Percentiles rank a stretch among this genome's conserved stretches.
Conservation (phyloP, 1,139 yeast genomes). For the Geotrichum klebahnii region DNA sequence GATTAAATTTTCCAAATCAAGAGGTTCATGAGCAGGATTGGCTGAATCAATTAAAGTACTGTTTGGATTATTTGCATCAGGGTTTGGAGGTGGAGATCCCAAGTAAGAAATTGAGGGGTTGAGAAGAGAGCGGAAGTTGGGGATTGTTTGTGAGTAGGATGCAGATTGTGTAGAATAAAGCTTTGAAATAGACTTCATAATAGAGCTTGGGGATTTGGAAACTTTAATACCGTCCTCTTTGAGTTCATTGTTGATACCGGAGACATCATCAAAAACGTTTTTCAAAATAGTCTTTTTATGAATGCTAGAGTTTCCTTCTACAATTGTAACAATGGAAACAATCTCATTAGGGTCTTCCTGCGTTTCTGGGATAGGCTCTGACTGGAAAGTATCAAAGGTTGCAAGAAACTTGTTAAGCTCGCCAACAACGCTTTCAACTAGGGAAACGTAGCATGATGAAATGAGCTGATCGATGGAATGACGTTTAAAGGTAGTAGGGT, state of each 20-base stretch:
- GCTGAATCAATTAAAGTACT: background rate
- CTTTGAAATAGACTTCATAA: conserved; percentile 29
- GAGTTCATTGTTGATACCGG: conserved; percentile 41
- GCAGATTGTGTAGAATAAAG: conserved; percentile 20
- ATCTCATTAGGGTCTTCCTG: conserved; percentile 35
- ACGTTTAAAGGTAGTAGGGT: conserved; percentile 32
- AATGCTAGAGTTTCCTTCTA: conserved; percentile 34
- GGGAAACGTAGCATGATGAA: conserved; percentile 36
- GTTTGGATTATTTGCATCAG: conserved; percentile 19
- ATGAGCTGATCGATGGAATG: conserved; percentile 37
- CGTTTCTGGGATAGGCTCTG: conserved; percentile 25
- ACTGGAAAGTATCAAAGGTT: conserved; percentile 29
- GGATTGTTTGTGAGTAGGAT: too few relatives aligned
- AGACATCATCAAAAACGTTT: conserved; percentile 40
- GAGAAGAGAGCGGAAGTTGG: conserved; percentile 26
- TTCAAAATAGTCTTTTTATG: conserved; percentile 32
- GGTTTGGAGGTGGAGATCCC: conserved; percentile 14
- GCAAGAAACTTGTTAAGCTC: conserved; percentile 38
- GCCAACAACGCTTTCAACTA: conserved; percentile 37
- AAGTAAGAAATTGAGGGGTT: conserved; percentile 31
- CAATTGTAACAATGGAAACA: conserved; percentile 39
- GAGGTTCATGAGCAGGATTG: conserved; percentile 16
- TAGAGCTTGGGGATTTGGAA: conserved; percentile 37
- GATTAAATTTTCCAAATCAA: conserved; percentile 29
- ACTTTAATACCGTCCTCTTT: conserved; percentile 39